Percentiles rank a stretch among this genome's conserved stretches.
These are phyloP conservation scores for Pichia norvegensis DNA, from an alignment of 1,139 yeast species.

Conservation along the genomic window DNA sequence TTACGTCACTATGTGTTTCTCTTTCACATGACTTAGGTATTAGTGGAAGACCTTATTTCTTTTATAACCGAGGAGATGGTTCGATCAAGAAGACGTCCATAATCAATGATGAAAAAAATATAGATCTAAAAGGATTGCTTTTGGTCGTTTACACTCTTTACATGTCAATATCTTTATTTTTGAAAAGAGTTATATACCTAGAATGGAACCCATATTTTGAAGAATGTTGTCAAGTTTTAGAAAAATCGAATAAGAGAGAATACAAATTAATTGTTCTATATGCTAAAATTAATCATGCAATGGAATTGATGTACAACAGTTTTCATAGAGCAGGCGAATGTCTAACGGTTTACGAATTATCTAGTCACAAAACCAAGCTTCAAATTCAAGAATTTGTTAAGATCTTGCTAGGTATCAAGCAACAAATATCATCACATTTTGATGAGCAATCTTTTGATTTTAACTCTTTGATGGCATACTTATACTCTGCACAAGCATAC, in stretches of 20 bases:
- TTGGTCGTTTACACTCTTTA: slow-evolving; percentile 43
- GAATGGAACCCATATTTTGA: slow-evolving; percentile 57
- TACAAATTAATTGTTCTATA: slow-evolving; percentile 45
- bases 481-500: slow-evolving; percentile 64
- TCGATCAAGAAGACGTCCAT: slow-evolving; percentile 28
- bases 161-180: slow-evolving; percentile 46
- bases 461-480: slow-evolving; percentile 42
- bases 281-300: slow-evolving; percentile 49
- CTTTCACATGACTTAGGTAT: slow-evolving; percentile 73
- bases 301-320: slow-evolving; percentile 56
- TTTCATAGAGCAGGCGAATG: slow-evolving; percentile 32
- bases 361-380: slow-evolving; percentile 29
- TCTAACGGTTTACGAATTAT: slow-evolving; percentile 19
- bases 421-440: slow-evolving; percentile 26
- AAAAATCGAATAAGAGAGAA: slow-evolving; percentile 29
- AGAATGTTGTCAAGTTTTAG: slow-evolving; percentile 48
- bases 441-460: slow-evolving; percentile 29
- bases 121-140: slow-evolving; percentile 39
- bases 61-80: slow-evolving; percentile 34
- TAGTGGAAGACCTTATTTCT: slow-evolving; percentile 42
- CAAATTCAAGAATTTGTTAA: slow-evolving; percentile 37
- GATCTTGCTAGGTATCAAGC: slow-evolving; percentile 34
- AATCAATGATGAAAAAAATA: slow-evolving; percentile 26
- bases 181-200: slow-evolving; percentile 45
- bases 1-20: slow-evolving; percentile 58